Base-by-base conservation (phyloP, 2,329 filamentous ascomycete species). In the Pseudocercospora musae region DNA sequence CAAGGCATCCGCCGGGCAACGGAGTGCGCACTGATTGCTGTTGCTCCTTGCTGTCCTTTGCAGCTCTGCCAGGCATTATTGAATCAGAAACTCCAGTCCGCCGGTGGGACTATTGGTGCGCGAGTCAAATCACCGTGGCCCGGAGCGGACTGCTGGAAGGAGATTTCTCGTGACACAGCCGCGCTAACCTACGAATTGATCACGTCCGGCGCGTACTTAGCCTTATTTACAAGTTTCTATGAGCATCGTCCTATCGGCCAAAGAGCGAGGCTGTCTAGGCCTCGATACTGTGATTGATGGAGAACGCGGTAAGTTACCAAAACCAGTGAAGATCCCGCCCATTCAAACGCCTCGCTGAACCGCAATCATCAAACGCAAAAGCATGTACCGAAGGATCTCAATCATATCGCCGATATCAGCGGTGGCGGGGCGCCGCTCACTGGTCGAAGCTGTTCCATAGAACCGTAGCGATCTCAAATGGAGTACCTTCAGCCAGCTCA, bases 391-490 rank as follows among this genome's bases (percentile, higher is more conserved):
- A 49, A 25, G 25, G 3, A 21, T 49, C n/a, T 18, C 37, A 52
- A 25, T 33, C n/a, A 6, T 25, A n/a, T 25, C 53, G 9, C 27
- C 11, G 21, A 57, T 31, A 25, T 42, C 11, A 54, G 27, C 25
- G 37, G 25, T n/a, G 48, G 25, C 23, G 48, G 15, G 23, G 18
- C 23, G 23, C 15, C 20, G 23, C 50, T 54, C 52, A 54, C 25
- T 15, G 20, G 7, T 15, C 21, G 52, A 54, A 54, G 29, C 31
- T 23, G 29, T 69, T 66, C 70, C 70, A 72, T 40, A 72, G 50
- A 57, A 58, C 64, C 62, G 62, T 62, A 21, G 67, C 69, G 52
- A 72, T 68, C 23, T 50, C 62, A 53, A 69, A 68, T 1, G 66
- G 63, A n/a, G 60, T 63, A 50, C 58, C 29, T 21, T 66, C 64